Conservation (phyloP, 371 early-diverging fungal genomes). For the Mortierella sp. region DNA sequence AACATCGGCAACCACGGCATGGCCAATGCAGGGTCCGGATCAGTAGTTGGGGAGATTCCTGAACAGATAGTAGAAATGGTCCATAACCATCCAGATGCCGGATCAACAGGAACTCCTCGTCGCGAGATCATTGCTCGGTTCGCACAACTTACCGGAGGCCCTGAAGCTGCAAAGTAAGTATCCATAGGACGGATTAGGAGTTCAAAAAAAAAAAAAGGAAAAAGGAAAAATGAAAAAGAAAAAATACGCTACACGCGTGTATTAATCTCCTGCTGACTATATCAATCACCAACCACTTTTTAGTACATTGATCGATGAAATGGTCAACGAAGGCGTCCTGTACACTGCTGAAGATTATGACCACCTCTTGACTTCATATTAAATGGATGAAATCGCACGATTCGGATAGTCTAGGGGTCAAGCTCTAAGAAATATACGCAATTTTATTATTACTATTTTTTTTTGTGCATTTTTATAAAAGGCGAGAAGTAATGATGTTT, state of each 20-base stretch:
- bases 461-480: too few species aligned
- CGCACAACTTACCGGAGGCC: conserved; percentile 13
- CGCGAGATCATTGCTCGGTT: conserved; percentile 18
- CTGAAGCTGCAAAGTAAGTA: conserved; percentile 31
- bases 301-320: neutral
- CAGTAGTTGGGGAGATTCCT: neutral
- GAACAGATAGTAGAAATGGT: conserved; percentile 22
- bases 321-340: conserved; percentile 29
- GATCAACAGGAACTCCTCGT: conserved; percentile 24
- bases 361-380: conserved; percentile 14
- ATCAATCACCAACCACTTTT: neutral
- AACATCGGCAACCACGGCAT: conserved; percentile 9
- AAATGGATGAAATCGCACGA: neutral
- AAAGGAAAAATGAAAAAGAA: too few species aligned
- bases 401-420: too few species aligned
- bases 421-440: too few species aligned
- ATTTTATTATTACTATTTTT: too few species aligned
- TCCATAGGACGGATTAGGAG: neutral
- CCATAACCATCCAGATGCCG: conserved; percentile 3
- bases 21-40: neutral
- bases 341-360: conserved; percentile 35
- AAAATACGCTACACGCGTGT: too few species aligned
- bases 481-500: too few species aligned
- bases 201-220: too few species aligned
- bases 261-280: too few species aligned